Conservation (phyloP, 148 eudicot species). For the Rhododendron ferrugineum region DNA sequence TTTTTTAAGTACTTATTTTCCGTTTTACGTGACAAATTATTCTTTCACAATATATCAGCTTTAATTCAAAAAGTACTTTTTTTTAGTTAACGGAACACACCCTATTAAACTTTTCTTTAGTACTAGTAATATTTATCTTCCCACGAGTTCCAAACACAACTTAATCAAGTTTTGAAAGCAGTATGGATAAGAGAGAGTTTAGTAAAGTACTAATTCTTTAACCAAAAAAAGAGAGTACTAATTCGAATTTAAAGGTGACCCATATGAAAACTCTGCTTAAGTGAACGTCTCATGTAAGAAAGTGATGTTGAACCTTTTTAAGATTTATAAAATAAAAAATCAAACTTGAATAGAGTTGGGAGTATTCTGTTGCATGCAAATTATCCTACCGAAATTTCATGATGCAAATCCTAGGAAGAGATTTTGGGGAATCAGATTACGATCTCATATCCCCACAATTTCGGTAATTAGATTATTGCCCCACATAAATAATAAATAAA, state of each 20-base stretch:
- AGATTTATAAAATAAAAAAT: not conserved
- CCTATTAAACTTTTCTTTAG: no score
- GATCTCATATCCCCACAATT: not conserved
- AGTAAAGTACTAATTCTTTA: no score
- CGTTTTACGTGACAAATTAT: no score
- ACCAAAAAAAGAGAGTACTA: not conserved
- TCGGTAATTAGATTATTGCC: not conserved
- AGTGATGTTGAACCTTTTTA: not conserved
- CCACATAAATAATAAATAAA: not conserved
- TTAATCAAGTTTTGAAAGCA: not conserved
- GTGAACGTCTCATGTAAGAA: not conserved
- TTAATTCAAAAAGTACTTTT: no score
- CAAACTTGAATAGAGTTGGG: not conserved
- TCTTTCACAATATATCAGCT: no score
- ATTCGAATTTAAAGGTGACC: no score
- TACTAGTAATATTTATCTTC: not conserved
- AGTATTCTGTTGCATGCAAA: not conserved
- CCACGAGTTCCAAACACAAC: not conserved
- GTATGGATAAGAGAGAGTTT: not conserved
- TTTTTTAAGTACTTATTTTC: no score
- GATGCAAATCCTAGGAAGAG: not conserved
- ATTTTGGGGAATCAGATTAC: not conserved
- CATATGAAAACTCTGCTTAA: not conserved
- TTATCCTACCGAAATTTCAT: not conserved
- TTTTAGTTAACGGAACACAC: no score